A percentile compares a stretch with the other conserved stretches of the same genome.
These are phyloP conservation scores for Lepidopterella palustris DNA, from an alignment of 495 filamentous ascomycete genomes.

Conservation along the genomic window DNA sequence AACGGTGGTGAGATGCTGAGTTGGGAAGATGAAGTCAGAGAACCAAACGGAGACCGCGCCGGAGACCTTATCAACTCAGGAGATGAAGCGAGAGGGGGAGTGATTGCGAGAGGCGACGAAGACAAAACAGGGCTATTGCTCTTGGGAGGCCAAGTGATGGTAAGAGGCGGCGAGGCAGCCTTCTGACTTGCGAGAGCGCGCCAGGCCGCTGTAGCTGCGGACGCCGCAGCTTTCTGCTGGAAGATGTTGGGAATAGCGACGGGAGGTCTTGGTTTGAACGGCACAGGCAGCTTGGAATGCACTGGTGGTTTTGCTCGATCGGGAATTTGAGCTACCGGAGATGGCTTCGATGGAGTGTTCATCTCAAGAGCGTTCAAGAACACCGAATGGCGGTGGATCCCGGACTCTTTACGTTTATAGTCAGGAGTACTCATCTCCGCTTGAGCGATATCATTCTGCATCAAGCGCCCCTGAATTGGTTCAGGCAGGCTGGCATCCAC, in stretches of 20 bases:
- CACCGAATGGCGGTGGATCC: constrained; percentile 25
- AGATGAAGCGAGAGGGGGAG: constrained; percentile 2
- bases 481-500: background rate
- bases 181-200: constrained; percentile 7
- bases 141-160: background rate
- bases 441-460: background rate
- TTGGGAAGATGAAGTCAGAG: background rate
- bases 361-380: constrained; percentile 8
- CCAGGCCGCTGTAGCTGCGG: constrained; percentile 4
- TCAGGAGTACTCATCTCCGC: constrained; percentile 5
- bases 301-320: background rate
- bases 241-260: constrained; percentile 5
- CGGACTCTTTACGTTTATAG: constrained; percentile 27
- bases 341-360: background rate
- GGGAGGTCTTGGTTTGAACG: constrained; percentile 1
- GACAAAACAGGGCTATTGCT: background rate
- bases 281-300: background rate
- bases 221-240: constrained; percentile 8
- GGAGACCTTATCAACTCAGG: constrained; percentile 11
- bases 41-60: background rate
- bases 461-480: constrained; percentile 4
- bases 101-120: constrained; percentile 10
- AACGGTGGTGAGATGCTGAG: background rate
- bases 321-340: background rate
- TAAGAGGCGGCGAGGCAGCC: background rate